Evolutionary conservation across 164 flowering plant genomes (phyloP), one percentile per base, ranked within the genome.

Genomic region (Dillenia turbinata): DNA sequence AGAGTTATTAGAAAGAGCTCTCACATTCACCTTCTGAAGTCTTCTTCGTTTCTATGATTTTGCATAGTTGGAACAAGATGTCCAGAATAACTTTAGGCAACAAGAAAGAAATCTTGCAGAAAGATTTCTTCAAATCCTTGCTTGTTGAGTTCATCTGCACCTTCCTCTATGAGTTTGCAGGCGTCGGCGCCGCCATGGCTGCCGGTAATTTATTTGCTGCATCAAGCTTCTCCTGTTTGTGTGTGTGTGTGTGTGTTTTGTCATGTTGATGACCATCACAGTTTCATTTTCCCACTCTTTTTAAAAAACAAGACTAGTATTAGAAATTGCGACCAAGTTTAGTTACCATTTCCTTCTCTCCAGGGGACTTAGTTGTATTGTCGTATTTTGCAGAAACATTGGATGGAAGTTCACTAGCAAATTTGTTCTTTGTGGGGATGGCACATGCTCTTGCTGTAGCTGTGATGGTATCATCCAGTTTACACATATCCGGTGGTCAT

Each of bases 161-260:
- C 61, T 92, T 92, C 74, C 84, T 92, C 65, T 92, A 89, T 61
- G 88, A 89, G 60, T 92, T 92, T 48, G 83, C 81, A 24, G 95
- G 98, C 2, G 95, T 92, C 9, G 96, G 95, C 59, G 56, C 98
- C 0, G 88, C 92, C 85, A 92, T 89, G 88, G 80, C 91, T 43
- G 66, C 91, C 11, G 86, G 96, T 89, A 77, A 33, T 33, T 45
- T 48, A n/a, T 52, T 47, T 3, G 59, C 40, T 33, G 40, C 40
- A 33, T 5, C 40, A 33, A 33, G 7, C 40, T 33, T 33, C 40
- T 33, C 40, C 5, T 33, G 40, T 33, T 4, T 33, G 4, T 33
- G 40, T 33, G 40, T 5, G 33, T 26, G 33, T 26, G 40, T 33
- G 40, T 33, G 40, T 33, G 40, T 33, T 4, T 33, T 33, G 40